Conservation (phyloP, 2,329 filamentous ascomycete species). For the Xylaria polymorpha region DNA sequence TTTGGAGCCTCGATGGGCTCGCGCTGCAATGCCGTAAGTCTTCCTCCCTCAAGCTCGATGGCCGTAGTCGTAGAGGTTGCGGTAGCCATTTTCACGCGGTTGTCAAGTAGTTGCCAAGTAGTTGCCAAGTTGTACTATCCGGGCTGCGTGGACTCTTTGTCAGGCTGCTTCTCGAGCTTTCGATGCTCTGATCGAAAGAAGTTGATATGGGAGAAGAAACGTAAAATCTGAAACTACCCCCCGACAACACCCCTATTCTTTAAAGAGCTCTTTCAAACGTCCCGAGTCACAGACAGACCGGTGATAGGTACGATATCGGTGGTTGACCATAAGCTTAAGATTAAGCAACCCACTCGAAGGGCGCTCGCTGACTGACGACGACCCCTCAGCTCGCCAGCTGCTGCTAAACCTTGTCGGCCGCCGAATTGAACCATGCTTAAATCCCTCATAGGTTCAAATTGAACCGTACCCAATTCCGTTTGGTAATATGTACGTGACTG, state of each 20-base stretch:
- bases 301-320: constrained; percentile 4
- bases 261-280: background rate
- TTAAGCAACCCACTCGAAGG: constrained; percentile 24
- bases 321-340: background rate
- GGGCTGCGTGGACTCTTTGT: background rate
- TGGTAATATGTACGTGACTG: background rate
- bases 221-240: background rate
- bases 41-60: constrained; percentile 27
- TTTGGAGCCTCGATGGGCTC: constrained; percentile 27
- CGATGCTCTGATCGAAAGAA: background rate
- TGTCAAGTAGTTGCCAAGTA: background rate
- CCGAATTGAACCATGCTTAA: constrained; percentile 1
- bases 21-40: constrained; percentile 27
- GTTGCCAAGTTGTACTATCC: background rate
- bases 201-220: background rate
- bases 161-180: background rate
- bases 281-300: background rate
- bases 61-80: constrained; percentile 34
- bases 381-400: constrained; percentile 8
- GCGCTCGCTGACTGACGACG: constrained; percentile 18
- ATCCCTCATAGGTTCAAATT: constrained; percentile 4
- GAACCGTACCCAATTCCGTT: background rate
- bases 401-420: constrained; percentile 11
- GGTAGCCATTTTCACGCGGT: constrained; percentile 31
- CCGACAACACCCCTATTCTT: background rate